Base-by-base conservation (phyloP, 169 alveolate species). In the Cryptosporidium bovis region DNA sequence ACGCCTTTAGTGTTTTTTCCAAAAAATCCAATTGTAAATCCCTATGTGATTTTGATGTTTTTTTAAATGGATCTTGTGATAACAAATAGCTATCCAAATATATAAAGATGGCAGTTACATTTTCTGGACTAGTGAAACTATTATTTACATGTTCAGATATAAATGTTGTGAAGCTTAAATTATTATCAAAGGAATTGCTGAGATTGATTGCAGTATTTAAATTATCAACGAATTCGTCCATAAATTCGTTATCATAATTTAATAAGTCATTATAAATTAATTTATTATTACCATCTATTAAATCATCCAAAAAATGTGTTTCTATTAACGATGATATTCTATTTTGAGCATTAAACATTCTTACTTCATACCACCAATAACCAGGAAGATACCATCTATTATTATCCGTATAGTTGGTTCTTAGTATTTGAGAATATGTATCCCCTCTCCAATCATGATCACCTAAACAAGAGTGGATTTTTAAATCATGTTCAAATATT, bases 341-440 rank as follows among this genome's bases (percentile, higher is more conserved):
- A 6, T 18, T 36, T 8, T 53, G 8, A 29, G 71, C 40, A 27
- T 65, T 58, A 62, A 77, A 77, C 3, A 6, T 24, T 8, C 36
- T 66, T 44, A 44, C 40, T 60, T 77, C 87, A 44, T 58, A 77
- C 87, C 87, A 77, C 87, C 87, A 77, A n/a, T 77, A 77, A n/a
- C 87, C 87, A 8, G 69, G 69, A 34, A 77, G 69, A 46, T 77
- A 27, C 87, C 87, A 77, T 27, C 71, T 51, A 0, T 33, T 77
- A 62, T 77, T 77, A 40, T 27, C 46, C 1, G 50, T 18, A n/a
- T 6, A 36, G 50, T 77, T 56, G 16, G 87, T 77, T 3, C 71
- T 40, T 1, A 58, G 77, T 44, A 77, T 62, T 36, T 77, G 87
- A 58, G 87, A 58, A 2, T 48, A 58, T 15, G 87, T 56, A 27